These are phyloP conservation scores for Pleodorina starrii DNA, from an alignment of 139 green algal species.

Conservation along the genomic window DNA sequence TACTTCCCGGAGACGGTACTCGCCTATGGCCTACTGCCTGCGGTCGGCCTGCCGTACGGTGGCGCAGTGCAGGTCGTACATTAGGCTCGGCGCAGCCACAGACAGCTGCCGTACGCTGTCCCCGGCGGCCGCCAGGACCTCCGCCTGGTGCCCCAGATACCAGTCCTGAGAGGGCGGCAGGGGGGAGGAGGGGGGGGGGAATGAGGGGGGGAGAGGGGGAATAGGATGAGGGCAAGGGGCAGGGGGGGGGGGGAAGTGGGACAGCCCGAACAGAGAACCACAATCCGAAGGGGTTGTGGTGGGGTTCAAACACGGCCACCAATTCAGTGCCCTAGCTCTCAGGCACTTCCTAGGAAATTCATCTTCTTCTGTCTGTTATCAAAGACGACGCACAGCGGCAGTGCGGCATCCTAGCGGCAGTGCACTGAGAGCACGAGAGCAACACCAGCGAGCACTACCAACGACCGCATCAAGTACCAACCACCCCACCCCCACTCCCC, in stretches of 20 bases:
- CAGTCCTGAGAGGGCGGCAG: not conserved
- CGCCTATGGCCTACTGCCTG: not conserved
- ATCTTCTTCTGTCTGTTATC: no score
- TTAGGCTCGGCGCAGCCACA: not conserved
- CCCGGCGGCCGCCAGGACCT: not conserved
- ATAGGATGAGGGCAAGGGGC: no score
- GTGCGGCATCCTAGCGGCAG: not conserved
- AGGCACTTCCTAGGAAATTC: no score
- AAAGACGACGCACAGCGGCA: no score
- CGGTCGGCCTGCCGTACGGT: not conserved
- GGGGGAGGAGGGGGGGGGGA: not conserved
- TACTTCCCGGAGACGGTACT: no score
- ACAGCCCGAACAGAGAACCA: not conserved
- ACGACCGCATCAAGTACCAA: not conserved
- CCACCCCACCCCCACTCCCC: not conserved
- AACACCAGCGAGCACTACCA: not conserved
- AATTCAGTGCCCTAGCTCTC: no score
- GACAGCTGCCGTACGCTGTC: conserved; percentile 8
- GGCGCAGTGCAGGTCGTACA: conserved; percentile 43
- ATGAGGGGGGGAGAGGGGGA: no score
- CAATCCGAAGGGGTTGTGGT: no score
- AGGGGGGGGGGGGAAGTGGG: not conserved
- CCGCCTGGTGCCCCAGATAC: conserved; percentile 14
- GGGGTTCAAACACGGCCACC: no score
- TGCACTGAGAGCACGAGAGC: not conserved